Evolutionary conservation across 2,329 filamentous ascomycete species (phyloP), one percentile per base, ranked within the genome.

Genomic region (Coleophoma eucalyptorum): DNA sequence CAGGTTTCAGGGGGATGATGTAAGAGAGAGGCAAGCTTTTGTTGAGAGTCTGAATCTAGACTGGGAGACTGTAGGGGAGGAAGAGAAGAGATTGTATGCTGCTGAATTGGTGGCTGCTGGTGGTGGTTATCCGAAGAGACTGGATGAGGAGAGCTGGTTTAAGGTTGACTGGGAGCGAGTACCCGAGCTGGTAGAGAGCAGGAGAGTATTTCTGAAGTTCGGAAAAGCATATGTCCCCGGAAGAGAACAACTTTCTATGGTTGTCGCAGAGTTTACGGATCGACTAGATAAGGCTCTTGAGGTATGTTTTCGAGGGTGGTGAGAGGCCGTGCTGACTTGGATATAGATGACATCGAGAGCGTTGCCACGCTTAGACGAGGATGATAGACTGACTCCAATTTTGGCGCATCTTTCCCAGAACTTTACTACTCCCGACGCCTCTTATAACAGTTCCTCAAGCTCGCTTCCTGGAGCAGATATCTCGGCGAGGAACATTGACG

Each of bases 161-260:
- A 97, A 97, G 72, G 90, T 97, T 1, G 90, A 97, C 63, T 99
- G 93, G 91, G 88, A 91, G 66, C 82, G 85, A 33, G 94, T 99
- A 1, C 90, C 93, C 0, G 93, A 97, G 54, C 72, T 99, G 35
- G 85, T 99, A 1, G 92, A 97, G 69, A 72, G 80, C 45, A 79
- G 93, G 46, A 80, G 81, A 48, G 89, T 96, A 1, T 84, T 94
- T 50, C 57, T 97, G 57, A 86, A 79, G 59, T 83, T 73, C 26
- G 94, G 94, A 3, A 94, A 90, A 68, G 94, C 94, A 1, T 99
- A 91, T 64, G 93, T 99, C 1, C 93, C 94, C 1, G 84, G 86
- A 12, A 80, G 85, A 51, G 91, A 97, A 67, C 91, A 97, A 69
- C 74, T 88, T 53, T 94, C 87, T 62, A 89, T 99, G 83, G 88